These are phyloP conservation scores for Leishmania mexicana DNA, from an alignment of 208 protist species.

Conservation along the genomic window DNA sequence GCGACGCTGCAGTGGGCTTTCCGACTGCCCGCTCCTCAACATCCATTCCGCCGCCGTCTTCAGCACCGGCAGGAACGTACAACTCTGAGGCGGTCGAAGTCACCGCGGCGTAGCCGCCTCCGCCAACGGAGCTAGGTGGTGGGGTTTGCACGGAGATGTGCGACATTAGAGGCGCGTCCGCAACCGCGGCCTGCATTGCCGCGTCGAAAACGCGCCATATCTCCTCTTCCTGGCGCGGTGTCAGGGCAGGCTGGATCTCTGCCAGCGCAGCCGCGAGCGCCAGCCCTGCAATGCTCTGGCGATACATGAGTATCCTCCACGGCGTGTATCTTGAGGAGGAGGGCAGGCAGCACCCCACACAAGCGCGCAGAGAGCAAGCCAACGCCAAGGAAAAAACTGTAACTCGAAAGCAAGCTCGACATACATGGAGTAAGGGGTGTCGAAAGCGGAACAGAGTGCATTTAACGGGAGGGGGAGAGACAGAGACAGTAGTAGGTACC, in stretches of 20 bases:
- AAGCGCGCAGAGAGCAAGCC: neutral
- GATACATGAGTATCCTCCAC: slow-evolving; percentile 59
- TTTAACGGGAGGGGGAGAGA: neutral
- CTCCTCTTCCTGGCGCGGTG: slow-evolving; percentile 63
- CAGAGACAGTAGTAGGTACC: neutral
- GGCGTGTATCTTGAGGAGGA: neutral
- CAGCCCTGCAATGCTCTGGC: slow-evolving; percentile 64
- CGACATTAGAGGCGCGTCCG: slow-evolving; percentile 62
- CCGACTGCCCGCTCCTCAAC: neutral
- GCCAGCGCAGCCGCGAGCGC: slow-evolving; percentile 71
- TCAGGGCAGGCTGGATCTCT: slow-evolving; percentile 62
- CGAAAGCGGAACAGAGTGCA: neutral
- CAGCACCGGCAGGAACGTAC: slow-evolving; percentile 13
- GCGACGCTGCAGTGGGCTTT: neutral
- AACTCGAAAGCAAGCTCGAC: neutral
- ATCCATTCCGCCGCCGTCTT: neutral
- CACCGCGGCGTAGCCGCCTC: slow-evolving; percentile 11
- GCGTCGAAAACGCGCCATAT: slow-evolving; percentile 83
- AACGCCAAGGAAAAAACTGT: neutral
- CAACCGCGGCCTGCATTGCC: slow-evolving; percentile 65
- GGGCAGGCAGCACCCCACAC: neutral
- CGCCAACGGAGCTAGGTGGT: slow-evolving; percentile 22
- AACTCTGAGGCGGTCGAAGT: neutral
- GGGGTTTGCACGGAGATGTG: slow-evolving; percentile 56
- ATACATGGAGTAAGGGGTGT: neutral